Evolutionary conservation across 83 land plant genomes (phyloP), one percentile per base, ranked within the genome.

Genomic region (Thuja plicata): DNA sequence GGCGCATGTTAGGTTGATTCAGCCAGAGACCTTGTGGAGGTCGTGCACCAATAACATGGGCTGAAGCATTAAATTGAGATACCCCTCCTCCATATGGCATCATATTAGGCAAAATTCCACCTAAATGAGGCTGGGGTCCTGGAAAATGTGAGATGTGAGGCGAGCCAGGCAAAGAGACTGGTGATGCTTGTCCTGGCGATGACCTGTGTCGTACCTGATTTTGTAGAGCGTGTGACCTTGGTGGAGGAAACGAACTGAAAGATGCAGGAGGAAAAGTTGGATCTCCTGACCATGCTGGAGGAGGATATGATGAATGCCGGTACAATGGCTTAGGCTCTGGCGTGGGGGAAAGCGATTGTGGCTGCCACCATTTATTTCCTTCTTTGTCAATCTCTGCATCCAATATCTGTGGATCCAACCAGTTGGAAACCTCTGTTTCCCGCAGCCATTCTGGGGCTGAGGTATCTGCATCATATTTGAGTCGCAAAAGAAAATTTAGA

Each of bases 351-450:
- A 87, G 88, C 41, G 92, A 92, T 3, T 95, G 95, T 70, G 92
- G 95, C 38, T 94, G 92, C 88, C 92, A 95, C 95, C 97, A 96
- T 87, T 94, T 91, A 87, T 92, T 95, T 15, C 90, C 92, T 62
- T 94, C 96, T 79, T 90, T 89, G 54, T 88, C 86, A 87, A 84
- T 87, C 87, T 94, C 95, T 78, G 90, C 84, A 81, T 95, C 95
- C 88, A 91, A 70, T 81, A 92, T 89, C 71, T 93, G 91, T 87
- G 90, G 93, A 88, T 94, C 96, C 70, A 89, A 77, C 98, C 96
- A 94, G 73, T 81, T 89, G 88, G 90, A 66, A 86, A 91, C 85
- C 16, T 92, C 95, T 57, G 91, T 88, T 35, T 93, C 95, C 38
- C 90, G 95, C 37, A 91, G 55, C 94, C 95, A 92, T 52, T 94